Evolutionary conservation across 805 yeast genomes (phyloP).

Genomic region (Vanderwaltozyma polyspora): DNA sequence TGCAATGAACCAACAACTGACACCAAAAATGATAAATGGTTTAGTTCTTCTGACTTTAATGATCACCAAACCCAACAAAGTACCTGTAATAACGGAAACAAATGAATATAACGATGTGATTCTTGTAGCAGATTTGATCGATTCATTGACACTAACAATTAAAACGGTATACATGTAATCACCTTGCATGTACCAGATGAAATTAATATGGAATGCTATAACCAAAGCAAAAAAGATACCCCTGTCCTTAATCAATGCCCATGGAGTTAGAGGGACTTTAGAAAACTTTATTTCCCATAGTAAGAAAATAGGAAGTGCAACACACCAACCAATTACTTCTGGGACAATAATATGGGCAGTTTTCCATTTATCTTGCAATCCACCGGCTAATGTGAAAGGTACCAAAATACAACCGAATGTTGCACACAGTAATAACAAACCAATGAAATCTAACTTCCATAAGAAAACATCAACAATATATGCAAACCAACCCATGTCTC

Average conservation of each 20-base stretch:
- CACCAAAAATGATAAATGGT: conserved; percentile 49
- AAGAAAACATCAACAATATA: conserved; percentile 31
- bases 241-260: conserved; percentile 43
- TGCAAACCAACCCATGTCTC: conserved; percentile 9
- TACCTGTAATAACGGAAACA: conserved; percentile 52
- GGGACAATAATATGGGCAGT: conserved; percentile 52
- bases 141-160: conserved; percentile 45
- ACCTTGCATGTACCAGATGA: conserved; percentile 55
- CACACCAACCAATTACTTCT: conserved; percentile 42
- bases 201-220: conserved; percentile 44
- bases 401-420: conserved; percentile 50
- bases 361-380: conserved; percentile 40
- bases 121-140: conserved; percentile 53
- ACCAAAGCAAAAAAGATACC: conserved; percentile 55
- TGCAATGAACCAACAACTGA: conserved; percentile 45
- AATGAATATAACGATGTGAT: conserved; percentile 53
- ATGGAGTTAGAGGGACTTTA: conserved; percentile 46
- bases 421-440: conserved; percentile 43
- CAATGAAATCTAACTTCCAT: conserved; percentile 54
- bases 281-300: conserved; percentile 49
- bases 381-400: conserved; percentile 64
- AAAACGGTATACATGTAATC: conserved; percentile 54
- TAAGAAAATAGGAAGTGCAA: conserved; percentile 41
- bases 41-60: conserved; percentile 42
- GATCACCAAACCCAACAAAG: conserved; percentile 44